Conservation (phyloP, 345 rosid species). For the Sisymbrium irio region DNA sequence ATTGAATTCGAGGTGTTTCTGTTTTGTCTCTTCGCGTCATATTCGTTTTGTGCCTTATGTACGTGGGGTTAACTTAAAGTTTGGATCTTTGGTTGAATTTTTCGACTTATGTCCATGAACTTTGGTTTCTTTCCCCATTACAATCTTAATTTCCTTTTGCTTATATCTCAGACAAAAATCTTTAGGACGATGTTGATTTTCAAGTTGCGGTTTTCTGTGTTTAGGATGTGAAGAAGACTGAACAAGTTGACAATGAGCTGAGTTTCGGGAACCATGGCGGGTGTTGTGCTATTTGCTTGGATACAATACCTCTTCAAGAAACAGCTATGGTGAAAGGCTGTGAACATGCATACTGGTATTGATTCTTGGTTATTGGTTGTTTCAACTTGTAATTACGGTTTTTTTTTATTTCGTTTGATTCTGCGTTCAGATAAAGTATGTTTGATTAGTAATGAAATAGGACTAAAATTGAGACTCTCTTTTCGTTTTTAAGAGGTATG, state of each 20-base stretch:
- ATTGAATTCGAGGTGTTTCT: background rate
- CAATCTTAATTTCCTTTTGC: background rate
- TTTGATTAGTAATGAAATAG: background rate
- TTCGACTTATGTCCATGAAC: background rate
- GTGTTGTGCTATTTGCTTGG: slow-evolving; percentile 81
- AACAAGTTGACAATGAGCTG: slow-evolving; percentile 29
- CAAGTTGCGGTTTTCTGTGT: background rate
- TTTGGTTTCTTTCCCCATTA: background rate
- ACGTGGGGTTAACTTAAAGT: background rate
- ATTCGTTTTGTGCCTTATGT: background rate
- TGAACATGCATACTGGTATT: slow-evolving; percentile 95
- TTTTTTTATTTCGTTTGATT: background rate
- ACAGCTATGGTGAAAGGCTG: slow-evolving; percentile 93
- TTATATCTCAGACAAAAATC: background rate
- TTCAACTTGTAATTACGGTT: too few relatives aligned
- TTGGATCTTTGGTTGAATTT: background rate
- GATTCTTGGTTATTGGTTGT: slow-evolving; percentile 1
- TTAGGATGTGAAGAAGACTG: slow-evolving; percentile 46
- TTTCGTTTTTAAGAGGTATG: slow-evolving; percentile 12
- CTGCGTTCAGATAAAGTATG: background rate
- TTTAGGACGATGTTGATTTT: background rate
- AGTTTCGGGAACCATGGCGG: slow-evolving; percentile 67
- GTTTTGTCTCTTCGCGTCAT: background rate
- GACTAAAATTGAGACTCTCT: background rate
- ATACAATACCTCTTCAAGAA: slow-evolving; percentile 76